Conservation (phyloP, 768 basidiomycete species). For the Symmetrospora coprosmae region DNA sequence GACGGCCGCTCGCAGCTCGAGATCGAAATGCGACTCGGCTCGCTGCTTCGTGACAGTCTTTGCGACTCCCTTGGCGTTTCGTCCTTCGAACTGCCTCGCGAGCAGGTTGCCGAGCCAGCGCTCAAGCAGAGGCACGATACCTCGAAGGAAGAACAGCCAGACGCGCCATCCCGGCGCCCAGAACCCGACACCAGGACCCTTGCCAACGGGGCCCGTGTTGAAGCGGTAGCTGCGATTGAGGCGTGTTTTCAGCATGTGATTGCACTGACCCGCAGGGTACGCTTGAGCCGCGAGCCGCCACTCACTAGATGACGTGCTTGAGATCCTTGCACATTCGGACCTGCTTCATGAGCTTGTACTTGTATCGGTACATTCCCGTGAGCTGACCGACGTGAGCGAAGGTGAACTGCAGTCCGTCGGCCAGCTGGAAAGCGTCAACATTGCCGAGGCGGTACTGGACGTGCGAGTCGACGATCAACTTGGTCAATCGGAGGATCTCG, state of each 20-base stretch:
- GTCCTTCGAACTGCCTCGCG: slow-evolving; percentile 94
- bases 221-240: slow-evolving; percentile 57
- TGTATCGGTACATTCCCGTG: slow-evolving; percentile 99
- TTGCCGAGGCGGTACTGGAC: slow-evolving; percentile 97
- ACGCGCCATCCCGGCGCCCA: slow-evolving; percentile 99
- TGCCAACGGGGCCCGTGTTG: slow-evolving; percentile 98
- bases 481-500: slow-evolving; percentile 92
- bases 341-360: slow-evolving; percentile 99
- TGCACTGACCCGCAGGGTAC: no score
- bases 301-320: slow-evolving; percentile 56
- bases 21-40: slow-evolving; percentile 95
- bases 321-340: slow-evolving; percentile 98
- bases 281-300: not conserved
- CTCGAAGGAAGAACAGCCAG: slow-evolving; percentile 99
- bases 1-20: slow-evolving; percentile 91
- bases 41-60: slow-evolving; percentile 99
- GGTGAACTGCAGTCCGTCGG: slow-evolving; percentile 94
- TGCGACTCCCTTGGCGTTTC: slow-evolving; percentile 70
- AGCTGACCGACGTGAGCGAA: slow-evolving; percentile 94
- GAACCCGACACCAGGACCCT: slow-evolving; percentile 96
- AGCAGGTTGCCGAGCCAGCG: slow-evolving; percentile 95
- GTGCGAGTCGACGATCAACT: slow-evolving; percentile 96
- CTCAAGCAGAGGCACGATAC: slow-evolving; percentile 92
- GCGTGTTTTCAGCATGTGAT: slow-evolving; percentile 45
- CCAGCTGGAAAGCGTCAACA: slow-evolving; percentile 96